A percentile compares a stretch with the other conserved stretches of the same genome.
Evolutionary conservation across 2,329 filamentous ascomycete species (phyloP).

Genomic region (Curvularia verruculosa): DNA sequence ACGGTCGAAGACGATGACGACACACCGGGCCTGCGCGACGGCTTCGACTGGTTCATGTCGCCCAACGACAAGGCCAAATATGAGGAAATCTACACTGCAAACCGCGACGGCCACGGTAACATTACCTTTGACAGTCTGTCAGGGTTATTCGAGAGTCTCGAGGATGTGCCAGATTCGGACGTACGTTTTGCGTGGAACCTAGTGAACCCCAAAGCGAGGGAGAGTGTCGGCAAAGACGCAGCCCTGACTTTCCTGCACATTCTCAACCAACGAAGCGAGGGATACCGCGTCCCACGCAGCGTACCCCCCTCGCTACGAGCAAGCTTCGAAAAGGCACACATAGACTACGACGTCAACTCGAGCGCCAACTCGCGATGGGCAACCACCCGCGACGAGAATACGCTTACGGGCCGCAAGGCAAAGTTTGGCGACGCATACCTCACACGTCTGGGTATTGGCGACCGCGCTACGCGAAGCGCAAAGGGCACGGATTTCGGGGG

Average conservation of each 20-base stretch:
- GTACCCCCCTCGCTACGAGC: conserved; percentile 90
- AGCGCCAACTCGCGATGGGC: conserved; percentile 80
- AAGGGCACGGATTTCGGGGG: conserved; percentile 88
- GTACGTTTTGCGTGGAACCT: conserved; percentile 95
- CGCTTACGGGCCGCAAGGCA: conserved; percentile 85
- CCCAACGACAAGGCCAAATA: conserved; percentile 91
- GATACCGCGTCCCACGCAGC: conserved; percentile 88
- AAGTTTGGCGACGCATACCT: conserved; percentile 98
- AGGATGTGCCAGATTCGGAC: conserved; percentile 74
- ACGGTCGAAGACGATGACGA: conserved; percentile 79
- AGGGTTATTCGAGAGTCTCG: conserved; percentile 76
- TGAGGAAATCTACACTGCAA: conserved; percentile 95
- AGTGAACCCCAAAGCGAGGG: conserved; percentile 85
- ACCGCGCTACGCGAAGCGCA: conserved; percentile 68
- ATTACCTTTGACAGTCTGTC: conserved; percentile 74
- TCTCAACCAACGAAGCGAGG: conserved; percentile 93
- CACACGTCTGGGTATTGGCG: conserved; percentile 78
- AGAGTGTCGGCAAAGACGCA: conserved; percentile 91
- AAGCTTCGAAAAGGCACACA: conserved; percentile 93
- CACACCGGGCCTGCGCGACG: conserved; percentile 84
- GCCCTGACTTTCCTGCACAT: conserved; percentile 95
- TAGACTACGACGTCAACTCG: conserved; percentile 91
- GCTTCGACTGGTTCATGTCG: conserved; percentile 99
- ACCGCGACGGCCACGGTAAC: conserved; percentile 84
- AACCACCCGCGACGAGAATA: conserved; percentile 76